Evolutionary conservation across 495 filamentous ascomycete species (phyloP).

Genomic region (Penicillium argentinense): DNA sequence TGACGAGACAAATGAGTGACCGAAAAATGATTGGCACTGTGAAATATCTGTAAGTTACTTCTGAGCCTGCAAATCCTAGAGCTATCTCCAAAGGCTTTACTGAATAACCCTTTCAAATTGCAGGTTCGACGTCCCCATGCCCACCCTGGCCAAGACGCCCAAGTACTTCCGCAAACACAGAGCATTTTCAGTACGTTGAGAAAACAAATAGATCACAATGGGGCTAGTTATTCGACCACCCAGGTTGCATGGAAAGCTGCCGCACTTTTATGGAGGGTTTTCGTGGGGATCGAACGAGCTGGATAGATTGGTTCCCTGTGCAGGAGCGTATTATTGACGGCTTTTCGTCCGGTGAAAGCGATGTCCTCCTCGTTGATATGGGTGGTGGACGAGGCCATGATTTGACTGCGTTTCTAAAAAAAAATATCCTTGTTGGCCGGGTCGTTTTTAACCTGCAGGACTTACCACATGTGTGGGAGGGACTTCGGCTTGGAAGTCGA

Average conservation of each 20-base stretch:
- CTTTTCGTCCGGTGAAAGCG: constrained; percentile 8
- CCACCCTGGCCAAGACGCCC: constrained; percentile 14
- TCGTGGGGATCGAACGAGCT: constrained; percentile 16
- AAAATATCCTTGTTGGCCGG: constrained; percentile 22
- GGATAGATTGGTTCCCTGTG: constrained; percentile 31
- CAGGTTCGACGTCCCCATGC: constrained; percentile 18
- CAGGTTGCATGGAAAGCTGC: constrained; percentile 13
- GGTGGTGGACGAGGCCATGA: constrained; percentile 51
- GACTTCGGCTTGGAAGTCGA: constrained; percentile 16
- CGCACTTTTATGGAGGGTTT: constrained; percentile 27
- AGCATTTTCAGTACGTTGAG: constrained; percentile 13
- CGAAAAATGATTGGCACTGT: constrained; percentile 10
- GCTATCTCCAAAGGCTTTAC: too few relatives aligned
- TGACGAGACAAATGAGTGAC: constrained; percentile 21
- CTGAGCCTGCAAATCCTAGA: background rate
- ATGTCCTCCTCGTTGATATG: constrained; percentile 49
- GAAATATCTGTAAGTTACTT: constrained; percentile 8
- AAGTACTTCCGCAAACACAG: constrained; percentile 18
- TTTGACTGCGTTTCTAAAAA: constrained; percentile 30
- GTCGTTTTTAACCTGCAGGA: constrained; percentile 26
- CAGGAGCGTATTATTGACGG: constrained; percentile 21
- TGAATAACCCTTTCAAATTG: too few relatives aligned
- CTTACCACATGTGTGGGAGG: constrained; percentile 13
- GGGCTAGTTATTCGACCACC: constrained; percentile 7
- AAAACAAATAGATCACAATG: constrained; percentile 8